Conservation (phyloP, 106 monocot species). For the Dioscorea dumetorum region DNA sequence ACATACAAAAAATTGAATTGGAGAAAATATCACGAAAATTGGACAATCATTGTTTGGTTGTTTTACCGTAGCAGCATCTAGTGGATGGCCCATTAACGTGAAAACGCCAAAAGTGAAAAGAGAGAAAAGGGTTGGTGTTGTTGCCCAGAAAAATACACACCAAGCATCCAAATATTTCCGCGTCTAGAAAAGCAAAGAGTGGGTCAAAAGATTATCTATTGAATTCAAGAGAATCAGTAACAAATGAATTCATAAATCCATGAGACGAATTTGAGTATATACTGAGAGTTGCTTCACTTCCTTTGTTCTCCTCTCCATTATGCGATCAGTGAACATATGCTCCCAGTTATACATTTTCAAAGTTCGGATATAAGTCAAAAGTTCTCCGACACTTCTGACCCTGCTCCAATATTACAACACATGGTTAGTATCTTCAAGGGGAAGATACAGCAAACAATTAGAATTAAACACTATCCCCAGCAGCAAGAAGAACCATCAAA, state of each 20-base stretch:
- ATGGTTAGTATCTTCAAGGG: neutral
- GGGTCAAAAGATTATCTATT: too few species aligned
- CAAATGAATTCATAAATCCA: too few species aligned
- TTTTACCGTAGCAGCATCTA: conserved; percentile 87
- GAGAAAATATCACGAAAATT: neutral
- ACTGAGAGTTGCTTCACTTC: conserved; percentile 96
- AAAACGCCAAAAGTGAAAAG: conserved; percentile 89
- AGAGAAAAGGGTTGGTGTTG: conserved; percentile 94
- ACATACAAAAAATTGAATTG: neutral
- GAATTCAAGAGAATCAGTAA: too few species aligned
- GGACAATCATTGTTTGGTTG: neutral
- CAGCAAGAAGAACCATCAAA: too few species aligned
- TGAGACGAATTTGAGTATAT: conserved; percentile 4
- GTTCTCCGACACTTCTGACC: conserved; percentile 80
- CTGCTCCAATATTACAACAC: conserved; percentile 25
- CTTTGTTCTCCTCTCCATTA: conserved; percentile 64
- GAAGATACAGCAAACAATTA: too few species aligned
- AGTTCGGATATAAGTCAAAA: conserved; percentile 71
- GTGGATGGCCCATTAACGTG: conserved; percentile 71
- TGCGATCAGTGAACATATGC: conserved; percentile 45
- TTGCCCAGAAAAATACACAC: conserved; percentile 99
- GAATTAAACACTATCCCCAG: too few species aligned
- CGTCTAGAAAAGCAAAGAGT: conserved; percentile 32
- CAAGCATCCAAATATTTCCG: conserved; percentile 98
- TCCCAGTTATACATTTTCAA: conserved; percentile 97